These are phyloP conservation scores for Aspergillus leporis DNA, from an alignment of 495 filamentous ascomycete genomes.

Conservation along the genomic window DNA sequence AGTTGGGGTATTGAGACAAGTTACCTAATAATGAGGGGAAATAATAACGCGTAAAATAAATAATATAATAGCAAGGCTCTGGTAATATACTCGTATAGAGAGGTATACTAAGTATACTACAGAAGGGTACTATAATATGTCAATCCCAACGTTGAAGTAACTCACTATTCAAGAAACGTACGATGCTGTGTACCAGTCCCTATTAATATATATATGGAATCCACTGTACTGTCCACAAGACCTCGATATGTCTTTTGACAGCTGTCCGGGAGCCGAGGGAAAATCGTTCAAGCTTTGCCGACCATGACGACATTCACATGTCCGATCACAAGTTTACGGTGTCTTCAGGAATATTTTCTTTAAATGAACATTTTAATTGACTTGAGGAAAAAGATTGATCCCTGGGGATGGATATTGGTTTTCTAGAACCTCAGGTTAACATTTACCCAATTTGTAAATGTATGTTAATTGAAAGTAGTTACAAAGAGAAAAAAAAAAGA, in stretches of 20 bases:
- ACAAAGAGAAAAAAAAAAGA: conserved; percentile 8
- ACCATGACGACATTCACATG: conserved; percentile 19
- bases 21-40: conserved; percentile 7
- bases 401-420: background rate
- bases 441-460: background rate
- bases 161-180: background rate
- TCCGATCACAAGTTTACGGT: conserved; percentile 1
- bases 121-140: background rate
- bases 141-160: background rate
- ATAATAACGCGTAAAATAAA: background rate
- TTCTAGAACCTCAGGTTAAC: background rate
- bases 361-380: too few species aligned
- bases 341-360: too few species aligned
- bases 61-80: background rate
- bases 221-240: background rate
- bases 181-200: background rate
- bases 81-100: background rate
- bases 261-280: conserved; percentile 3
- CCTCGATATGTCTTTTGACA: background rate
- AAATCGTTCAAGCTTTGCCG: background rate
- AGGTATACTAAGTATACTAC: background rate
- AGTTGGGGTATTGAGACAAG: conserved; percentile 3
- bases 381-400: background rate
- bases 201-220: background rate
- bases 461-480: too few species aligned